These are phyloP conservation scores for Mesembryanthemum crystallinum DNA, from an alignment of 148 eudicot genomes.

Conservation along the genomic window DNA sequence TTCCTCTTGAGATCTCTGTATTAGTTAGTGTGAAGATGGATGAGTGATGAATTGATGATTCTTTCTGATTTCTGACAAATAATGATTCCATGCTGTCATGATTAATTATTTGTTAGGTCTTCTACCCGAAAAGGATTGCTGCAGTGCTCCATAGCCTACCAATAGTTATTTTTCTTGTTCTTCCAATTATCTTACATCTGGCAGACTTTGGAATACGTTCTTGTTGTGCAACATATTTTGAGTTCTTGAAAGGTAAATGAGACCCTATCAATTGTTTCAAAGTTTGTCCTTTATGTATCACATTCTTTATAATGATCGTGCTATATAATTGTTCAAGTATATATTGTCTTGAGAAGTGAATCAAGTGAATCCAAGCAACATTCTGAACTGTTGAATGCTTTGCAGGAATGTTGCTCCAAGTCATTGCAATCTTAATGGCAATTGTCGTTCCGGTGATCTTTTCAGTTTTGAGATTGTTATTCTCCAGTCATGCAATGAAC, in stretches of 20 bases:
- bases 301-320: background rate
- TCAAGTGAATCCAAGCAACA: background rate
- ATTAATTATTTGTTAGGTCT: slow-evolving; percentile 46
- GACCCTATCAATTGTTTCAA: background rate
- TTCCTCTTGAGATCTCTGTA: slow-evolving; percentile 5
- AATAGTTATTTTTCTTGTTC: slow-evolving; percentile 48
- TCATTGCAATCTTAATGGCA: slow-evolving; percentile 58
- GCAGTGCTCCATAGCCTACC: slow-evolving; percentile 74
- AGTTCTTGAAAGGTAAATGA: slow-evolving; percentile 70
- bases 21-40: slow-evolving; percentile 10
- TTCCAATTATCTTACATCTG: slow-evolving; percentile 53
- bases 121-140: slow-evolving; percentile 64
- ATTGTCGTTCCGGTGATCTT: slow-evolving; percentile 56
- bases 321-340: background rate
- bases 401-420: slow-evolving; percentile 71
- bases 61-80: slow-evolving; percentile 19
- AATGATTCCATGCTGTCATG: slow-evolving; percentile 1
- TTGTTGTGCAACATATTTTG: slow-evolving; percentile 43
- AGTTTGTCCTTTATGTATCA: background rate
- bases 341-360: background rate
- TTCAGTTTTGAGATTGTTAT: slow-evolving; percentile 61
- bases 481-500: slow-evolving; percentile 69
- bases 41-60: background rate
- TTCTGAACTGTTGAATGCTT: slow-evolving; percentile 18
- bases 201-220: slow-evolving; percentile 37